Conservation (phyloP, 208 protist species). For the Leishmania major region DNA sequence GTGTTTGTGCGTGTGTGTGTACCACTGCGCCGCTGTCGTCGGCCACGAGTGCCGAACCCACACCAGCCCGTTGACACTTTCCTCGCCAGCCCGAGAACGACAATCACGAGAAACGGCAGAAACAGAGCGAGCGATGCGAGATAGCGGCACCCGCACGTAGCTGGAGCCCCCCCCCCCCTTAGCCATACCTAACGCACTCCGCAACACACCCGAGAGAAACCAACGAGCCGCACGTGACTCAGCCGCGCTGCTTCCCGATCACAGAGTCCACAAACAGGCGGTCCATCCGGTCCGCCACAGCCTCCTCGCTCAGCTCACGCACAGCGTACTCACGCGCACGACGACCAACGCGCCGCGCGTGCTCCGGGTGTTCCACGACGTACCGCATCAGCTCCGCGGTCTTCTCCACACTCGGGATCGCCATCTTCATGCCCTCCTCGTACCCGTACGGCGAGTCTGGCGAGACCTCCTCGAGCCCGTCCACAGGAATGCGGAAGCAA, state of each 20-base stretch:
- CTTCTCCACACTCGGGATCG: slow-evolving; percentile 32
- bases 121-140: too few species aligned
- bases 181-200: too few species aligned
- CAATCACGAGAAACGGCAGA: too few species aligned
- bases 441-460: slow-evolving; percentile 18
- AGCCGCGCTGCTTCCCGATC: not conserved
- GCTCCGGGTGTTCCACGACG: slow-evolving; percentile 33
- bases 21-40: too few species aligned
- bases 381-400: slow-evolving; percentile 41
- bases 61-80: too few species aligned
- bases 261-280: not conserved
- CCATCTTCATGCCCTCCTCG: slow-evolving; percentile 36
- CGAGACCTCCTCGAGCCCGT: slow-evolving; percentile 47
- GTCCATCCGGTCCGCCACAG: slow-evolving; percentile 46
- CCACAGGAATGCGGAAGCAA: slow-evolving; percentile 49
- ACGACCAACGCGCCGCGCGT: slow-evolving; percentile 35
- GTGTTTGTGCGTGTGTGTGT: too few species aligned
- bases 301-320: slow-evolving; percentile 41
- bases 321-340: slow-evolving; percentile 28
- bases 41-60: too few species aligned
- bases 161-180: too few species aligned
- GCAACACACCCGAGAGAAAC: not conserved
- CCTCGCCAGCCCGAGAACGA: too few species aligned
- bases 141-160: too few species aligned
- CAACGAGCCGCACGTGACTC: not conserved